A percentile compares a stretch with the other conserved stretches of the same genome.
phyloP scores from a whole-genome alignment of 2,329 filamentous ascomycete species.

The Ustilaginoidea virens region DNA sequence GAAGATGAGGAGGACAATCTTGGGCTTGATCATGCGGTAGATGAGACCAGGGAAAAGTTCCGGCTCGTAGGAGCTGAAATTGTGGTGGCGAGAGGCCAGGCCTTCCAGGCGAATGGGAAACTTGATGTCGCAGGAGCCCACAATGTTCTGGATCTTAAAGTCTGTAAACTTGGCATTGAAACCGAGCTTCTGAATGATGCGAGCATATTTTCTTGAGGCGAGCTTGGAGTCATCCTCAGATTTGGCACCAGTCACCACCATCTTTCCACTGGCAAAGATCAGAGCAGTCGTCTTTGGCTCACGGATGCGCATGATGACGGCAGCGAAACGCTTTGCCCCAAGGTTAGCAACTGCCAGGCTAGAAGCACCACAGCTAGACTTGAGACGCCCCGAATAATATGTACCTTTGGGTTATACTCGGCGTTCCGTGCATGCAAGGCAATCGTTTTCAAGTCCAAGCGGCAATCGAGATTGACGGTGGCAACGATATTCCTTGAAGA shows the following conservation, averaged over 20 bases:
- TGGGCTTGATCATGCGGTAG: conserved; percentile 99
- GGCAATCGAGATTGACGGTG: conserved; percentile 95
- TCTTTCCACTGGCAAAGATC: conserved; percentile 97
- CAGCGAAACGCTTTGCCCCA: conserved; percentile 72
- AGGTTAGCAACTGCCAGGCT: conserved; percentile 5
- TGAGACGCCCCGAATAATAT: too few relatives aligned
- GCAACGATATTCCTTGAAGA: conserved; percentile 87
- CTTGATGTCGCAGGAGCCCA: conserved; percentile 97
- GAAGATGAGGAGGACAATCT: conserved; percentile 96
- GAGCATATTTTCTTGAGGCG: conserved; percentile 91
- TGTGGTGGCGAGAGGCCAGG: conserved; percentile 91
- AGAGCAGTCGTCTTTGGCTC: conserved; percentile 96
- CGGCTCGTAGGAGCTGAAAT: conserved; percentile 98
- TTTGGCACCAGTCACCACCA: conserved; percentile 97
- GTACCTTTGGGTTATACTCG: conserved; percentile 96
- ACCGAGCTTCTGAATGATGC: conserved; percentile 98
- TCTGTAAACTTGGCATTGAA: conserved; percentile 99
- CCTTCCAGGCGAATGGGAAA: conserved; percentile 96
- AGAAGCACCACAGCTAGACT: too few relatives aligned
- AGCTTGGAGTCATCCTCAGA: conserved; percentile 97
- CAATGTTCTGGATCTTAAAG: conserved; percentile 99
- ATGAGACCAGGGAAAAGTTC: conserved; percentile 98
- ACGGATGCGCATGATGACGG: conserved; percentile 98
- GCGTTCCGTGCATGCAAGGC: conserved; percentile 95
- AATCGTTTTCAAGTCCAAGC: conserved; percentile 96